Evolutionary conservation across 257 asterid species (phyloP).

Genomic region (Verbascum thapsus): DNA sequence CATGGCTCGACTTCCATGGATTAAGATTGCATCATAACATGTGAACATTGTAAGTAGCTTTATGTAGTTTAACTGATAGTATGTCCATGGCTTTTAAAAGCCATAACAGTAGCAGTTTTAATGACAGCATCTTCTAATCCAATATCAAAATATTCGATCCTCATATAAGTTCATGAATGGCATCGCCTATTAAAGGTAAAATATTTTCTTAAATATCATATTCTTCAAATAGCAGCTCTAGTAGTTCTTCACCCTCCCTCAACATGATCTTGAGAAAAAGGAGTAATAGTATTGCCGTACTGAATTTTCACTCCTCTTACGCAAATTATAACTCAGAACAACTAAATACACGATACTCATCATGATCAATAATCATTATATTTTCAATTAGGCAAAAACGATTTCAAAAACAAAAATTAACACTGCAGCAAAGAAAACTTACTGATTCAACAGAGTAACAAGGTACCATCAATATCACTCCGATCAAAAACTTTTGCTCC

Average conservation of each 20-base stretch:
- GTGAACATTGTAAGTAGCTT: background rate
- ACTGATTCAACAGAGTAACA: conserved; percentile 92
- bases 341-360: conserved; percentile 19
- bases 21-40: background rate
- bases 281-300: background rate
- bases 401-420: too few species aligned
- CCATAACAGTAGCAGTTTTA: background rate
- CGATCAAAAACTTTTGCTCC: conserved; percentile 97
- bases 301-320: conserved; percentile 2
- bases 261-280: background rate
- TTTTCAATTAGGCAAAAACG: background rate
- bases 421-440: conserved; percentile 33
- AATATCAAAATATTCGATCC: background rate
- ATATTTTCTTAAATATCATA: background rate
- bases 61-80: conserved; percentile 5
- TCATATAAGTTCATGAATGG: conserved; percentile 7
- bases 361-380: conserved; percentile 24
- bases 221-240: conserved; percentile 9
- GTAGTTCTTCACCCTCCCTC: conserved; percentile 1
- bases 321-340: conserved; percentile 7
- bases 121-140: background rate
- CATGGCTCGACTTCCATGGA: background rate
- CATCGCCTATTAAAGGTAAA: conserved; percentile 2
- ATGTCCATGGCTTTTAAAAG: conserved; percentile 5
- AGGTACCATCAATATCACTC: conserved; percentile 93